Base-by-base conservation (phyloP, 306 rosid species). In the Lathyrus aphaca region DNA sequence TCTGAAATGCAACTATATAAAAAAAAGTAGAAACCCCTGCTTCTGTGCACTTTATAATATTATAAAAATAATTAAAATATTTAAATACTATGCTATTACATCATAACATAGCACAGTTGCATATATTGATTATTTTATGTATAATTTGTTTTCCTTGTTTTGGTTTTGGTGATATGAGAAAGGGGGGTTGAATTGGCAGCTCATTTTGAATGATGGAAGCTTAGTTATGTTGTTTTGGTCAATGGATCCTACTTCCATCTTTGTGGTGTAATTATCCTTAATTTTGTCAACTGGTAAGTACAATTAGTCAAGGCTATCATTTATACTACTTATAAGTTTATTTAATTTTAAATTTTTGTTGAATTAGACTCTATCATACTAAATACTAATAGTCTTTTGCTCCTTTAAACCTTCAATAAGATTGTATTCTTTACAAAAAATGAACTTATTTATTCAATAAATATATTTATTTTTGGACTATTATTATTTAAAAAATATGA, bases 1-100 rank as follows among this genome's bases (percentile, higher is more conserved):
- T 68, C 87, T 85, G 81, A 82, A 74, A 53, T 85, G 82, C 83
- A 74, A 76, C 81, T 83, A 50, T 55, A 55, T 69, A 79, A 74
- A 82, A 74, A 82, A 85, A 29, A 78, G 69, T 71, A 15, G 11
- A 60, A 71, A 40, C 69, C 70, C 56, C 68, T 61, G 43, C 38
- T 46, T 77, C 56, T 43, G 32, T 80, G 65, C 68, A 65, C 75
- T 74, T 67, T 53, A 62, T 57, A 66, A 57, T 57, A 61, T 56
- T 55, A 55, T 11, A 35, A 50, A 14, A 62, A 38, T 15, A 9
- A 15, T 58, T 18, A 39, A 39, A 6, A 49, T 55, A 50, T 51
- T 50, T 68, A 56, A 57, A 69, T 61, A 23, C 10, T 50, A 2
- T 27, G 3, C 27, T 65, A 29, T 27, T 5, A 5, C 8, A n/a